Evolutionary conservation across 2,329 filamentous ascomycete genomes (phyloP), one percentile per base, ranked within the genome.

Genomic region (Penicillium sp.): DNA sequence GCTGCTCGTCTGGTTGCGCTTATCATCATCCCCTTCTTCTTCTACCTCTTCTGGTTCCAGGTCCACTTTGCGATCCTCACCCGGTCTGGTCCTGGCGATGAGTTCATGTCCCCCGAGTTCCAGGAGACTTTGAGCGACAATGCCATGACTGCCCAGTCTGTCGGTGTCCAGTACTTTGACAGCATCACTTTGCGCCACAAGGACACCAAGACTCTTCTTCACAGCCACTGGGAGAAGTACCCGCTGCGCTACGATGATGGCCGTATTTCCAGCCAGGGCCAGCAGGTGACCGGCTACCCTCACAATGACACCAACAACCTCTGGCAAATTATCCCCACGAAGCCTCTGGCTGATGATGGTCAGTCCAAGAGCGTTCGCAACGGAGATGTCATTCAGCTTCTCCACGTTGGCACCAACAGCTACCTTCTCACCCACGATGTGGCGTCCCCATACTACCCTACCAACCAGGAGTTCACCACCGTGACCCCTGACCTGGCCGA

Each of bases 21-120:
- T 56, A 91, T 98, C 68, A 75, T 96, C 66, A 86, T 98, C 66
- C 95, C 95, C 14, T 97, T 99, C 83, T 83, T 98, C 71, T 96
- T 99, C 79, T 99, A 99, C 78, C 86, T 99, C 49, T 98, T 99
- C 84, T 99, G 95, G 95, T 99, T 99, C 88, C 95, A 99, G 83
- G 93, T 99, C 33, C 95, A 99, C 80, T 99, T 99, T 76, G 84
- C 91, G 46, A 91, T 99, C 69, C 84, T 99, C 62, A 89, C 81
- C 66, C 85, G 89, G 60, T 98, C 95, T 54, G 95, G 95, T 37
- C 94, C 95, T 46, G 95, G 95, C 55, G 95, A 99, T 73, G 94
- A 98, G 72, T 99, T 99, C 80, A 99, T 99, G 95, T 92, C 90
- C 4, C 95, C 95, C 1, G 92, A 95, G 72, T 99, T 99, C 81